A percentile compares a stretch with the other conserved stretches of the same genome.
Evolutionary conservation across 345 rosid species (phyloP).

Genomic region (Salix suchowensis): DNA sequence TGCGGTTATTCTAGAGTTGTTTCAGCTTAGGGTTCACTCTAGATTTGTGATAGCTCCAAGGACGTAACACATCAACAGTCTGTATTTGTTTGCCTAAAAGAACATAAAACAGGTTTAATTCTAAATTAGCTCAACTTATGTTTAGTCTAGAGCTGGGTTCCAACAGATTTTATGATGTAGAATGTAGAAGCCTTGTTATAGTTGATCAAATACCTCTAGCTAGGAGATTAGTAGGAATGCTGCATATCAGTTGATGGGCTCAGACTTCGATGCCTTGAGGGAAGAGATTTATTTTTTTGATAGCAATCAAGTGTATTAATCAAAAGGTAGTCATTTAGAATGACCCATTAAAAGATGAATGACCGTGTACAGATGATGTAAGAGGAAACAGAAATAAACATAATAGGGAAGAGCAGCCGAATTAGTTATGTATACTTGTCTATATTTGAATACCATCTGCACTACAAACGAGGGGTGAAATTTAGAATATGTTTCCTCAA

Average conservation of each 20-base stretch:
- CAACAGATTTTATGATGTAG: not conserved
- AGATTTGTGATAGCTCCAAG: not conserved
- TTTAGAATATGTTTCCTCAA: not conserved
- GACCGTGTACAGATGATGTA: too few relatives aligned
- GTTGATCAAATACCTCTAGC: not conserved
- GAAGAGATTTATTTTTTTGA: not conserved
- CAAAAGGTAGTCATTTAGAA: too few relatives aligned
- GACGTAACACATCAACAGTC: not conserved
- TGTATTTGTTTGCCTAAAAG: not conserved
- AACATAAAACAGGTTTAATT: not conserved
- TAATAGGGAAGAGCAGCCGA: too few relatives aligned
- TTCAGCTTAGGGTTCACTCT: too few relatives aligned
- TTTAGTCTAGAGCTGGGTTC: not conserved
- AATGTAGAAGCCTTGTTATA: not conserved
- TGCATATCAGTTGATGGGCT: not conserved
- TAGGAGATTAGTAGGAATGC: not conserved
- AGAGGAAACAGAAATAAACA: too few relatives aligned
- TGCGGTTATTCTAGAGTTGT: not conserved
- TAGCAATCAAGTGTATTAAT: too few relatives aligned
- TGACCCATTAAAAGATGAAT: too few relatives aligned
- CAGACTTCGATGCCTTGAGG: not conserved
- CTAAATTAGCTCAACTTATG: not conserved
- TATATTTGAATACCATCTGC: too few relatives aligned
- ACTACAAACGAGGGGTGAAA: not conserved
- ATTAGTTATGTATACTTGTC: too few relatives aligned